Conservation (phyloP, 129 eudicot genomes). For the Oenanthe sinensis region DNA sequence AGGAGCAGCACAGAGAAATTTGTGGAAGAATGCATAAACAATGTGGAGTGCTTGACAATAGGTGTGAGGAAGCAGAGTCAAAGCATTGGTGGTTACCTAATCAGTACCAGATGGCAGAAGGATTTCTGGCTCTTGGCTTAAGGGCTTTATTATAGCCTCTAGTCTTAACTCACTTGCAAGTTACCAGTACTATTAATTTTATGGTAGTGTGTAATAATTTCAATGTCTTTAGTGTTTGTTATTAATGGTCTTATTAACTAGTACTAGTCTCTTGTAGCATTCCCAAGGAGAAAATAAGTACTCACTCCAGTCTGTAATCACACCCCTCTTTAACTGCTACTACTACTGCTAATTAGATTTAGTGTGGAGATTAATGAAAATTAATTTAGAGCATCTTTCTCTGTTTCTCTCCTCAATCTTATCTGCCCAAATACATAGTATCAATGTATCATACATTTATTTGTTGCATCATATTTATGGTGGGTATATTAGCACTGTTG, state of each 20-base stretch:
- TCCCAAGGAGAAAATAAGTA: background rate
- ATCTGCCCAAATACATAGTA: background rate
- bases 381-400: background rate
- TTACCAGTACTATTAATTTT: background rate
- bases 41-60: conserved; percentile 76
- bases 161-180: background rate
- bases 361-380: conserved; percentile 8
- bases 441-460: too few relatives aligned
- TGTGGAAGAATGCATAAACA: conserved; percentile 81
- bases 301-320: conserved; percentile 8
- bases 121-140: conserved; percentile 94
- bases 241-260: background rate
- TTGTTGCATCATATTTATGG: background rate
- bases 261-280: conserved; percentile 1
- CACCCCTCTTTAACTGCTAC: conserved; percentile 10
- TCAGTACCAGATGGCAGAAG: conserved; percentile 96
- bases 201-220: background rate
- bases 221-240: background rate
- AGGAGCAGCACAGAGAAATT: conserved; percentile 66
- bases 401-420: background rate
- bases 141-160: background rate
- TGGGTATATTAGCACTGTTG: too few relatives aligned
- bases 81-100: conserved; percentile 87
- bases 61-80: conserved; percentile 91
- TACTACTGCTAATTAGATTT: conserved; percentile 17